Evolutionary conservation across 345 rosid genomes (phyloP).

Genomic region (Lenwebbia sp.): DNA sequence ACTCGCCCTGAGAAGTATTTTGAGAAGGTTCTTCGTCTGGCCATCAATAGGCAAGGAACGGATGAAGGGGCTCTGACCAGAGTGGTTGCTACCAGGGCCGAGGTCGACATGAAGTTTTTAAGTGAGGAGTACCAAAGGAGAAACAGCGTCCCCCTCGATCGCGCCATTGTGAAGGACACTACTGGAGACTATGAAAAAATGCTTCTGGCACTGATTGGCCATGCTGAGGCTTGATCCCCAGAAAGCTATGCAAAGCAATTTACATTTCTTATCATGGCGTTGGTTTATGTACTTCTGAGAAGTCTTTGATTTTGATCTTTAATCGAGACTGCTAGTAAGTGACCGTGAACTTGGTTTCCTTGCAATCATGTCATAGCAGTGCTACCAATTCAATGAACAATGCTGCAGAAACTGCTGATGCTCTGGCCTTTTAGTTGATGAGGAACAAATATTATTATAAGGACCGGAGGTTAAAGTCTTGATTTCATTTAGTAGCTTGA

Average conservation of each 20-base stretch:
- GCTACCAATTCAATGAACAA: not conserved
- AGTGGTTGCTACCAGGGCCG: constrained; percentile 11
- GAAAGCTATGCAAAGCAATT: not conserved
- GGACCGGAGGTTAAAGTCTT: not conserved
- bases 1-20: not conserved
- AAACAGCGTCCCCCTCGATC: not conserved
- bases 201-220: not conserved
- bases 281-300: not conserved
- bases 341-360: not conserved
- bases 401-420: not conserved
- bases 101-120: not conserved
- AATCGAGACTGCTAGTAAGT: not conserved
- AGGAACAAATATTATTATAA: not conserved
- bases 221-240: not conserved
- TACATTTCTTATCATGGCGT: not conserved
- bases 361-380: not conserved
- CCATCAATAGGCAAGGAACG: constrained; percentile 57
- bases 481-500: not conserved
- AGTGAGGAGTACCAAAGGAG: not conserved
- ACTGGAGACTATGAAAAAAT: not conserved
- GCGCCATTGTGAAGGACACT: not conserved
- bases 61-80: constrained; percentile 78
- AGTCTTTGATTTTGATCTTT: not conserved
- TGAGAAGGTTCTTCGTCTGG: constrained; percentile 12
- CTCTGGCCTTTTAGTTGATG: not conserved